Conservation (phyloP, 345 rosid genomes). For the Atalantia buxifolia region DNA sequence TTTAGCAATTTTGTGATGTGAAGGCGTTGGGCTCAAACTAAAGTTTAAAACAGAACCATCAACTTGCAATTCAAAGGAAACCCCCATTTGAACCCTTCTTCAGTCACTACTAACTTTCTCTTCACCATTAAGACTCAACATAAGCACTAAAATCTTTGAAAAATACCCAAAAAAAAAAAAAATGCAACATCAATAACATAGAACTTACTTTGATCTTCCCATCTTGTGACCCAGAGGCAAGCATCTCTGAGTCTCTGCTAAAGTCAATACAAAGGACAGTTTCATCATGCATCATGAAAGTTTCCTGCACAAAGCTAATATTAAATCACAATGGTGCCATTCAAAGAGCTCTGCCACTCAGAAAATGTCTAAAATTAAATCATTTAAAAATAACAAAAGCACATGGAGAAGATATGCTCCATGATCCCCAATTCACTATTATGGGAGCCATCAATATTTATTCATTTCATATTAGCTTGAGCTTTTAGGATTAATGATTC, state of each 20-base stretch:
- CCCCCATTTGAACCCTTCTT: not conserved
- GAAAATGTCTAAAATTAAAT: not conserved
- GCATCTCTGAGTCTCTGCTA: constrained; percentile 97
- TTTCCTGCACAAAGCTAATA: constrained; percentile 59
- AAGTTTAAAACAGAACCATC: not conserved
- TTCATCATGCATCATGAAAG: constrained; percentile 99
- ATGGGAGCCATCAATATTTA: not conserved
- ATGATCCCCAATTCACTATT: not conserved
- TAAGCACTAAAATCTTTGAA: not conserved
- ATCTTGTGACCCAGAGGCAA: constrained; percentile 94
- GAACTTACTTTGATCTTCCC: constrained; percentile 89
- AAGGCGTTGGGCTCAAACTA: not conserved
- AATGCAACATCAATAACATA: not conserved
- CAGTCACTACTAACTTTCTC: not conserved
- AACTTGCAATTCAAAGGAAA: not conserved
- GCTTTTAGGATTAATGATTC: not conserved
- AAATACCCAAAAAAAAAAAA: not conserved
- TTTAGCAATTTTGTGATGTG: not conserved
- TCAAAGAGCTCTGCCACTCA: not conserved
- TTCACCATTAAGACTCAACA: not conserved
- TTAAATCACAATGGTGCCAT: constrained; percentile 13
- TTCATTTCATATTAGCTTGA: not conserved
- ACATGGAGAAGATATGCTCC: not conserved
- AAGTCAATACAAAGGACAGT: constrained; percentile 94
- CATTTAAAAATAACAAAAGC: not conserved